Evolutionary conservation across 345 rosid species (phyloP).

Genomic region (Clarkia xantiana): DNA sequence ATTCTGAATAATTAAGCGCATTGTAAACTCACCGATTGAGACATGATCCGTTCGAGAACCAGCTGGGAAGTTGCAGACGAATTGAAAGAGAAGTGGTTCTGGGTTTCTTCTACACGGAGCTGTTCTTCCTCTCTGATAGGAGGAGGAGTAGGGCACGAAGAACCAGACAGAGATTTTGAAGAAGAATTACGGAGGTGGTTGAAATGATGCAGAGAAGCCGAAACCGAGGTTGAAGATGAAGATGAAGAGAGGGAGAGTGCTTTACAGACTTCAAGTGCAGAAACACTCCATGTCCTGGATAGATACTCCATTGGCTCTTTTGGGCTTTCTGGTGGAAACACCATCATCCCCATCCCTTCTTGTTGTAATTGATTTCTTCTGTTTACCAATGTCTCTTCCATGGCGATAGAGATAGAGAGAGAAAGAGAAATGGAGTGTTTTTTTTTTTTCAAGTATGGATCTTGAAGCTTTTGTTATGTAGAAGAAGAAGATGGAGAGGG

Average conservation of each 20-base stretch:
- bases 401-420: not conserved
- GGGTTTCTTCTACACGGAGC: conserved; percentile 12
- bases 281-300: conserved; percentile 76
- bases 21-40: conserved; percentile 48
- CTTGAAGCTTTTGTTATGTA: no score
- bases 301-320: conserved; percentile 86
- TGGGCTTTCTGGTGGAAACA: conserved; percentile 10
- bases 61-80: conserved; percentile 79
- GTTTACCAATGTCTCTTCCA: conserved; percentile 1
- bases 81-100: conserved; percentile 45
- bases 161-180: conserved; percentile 20
- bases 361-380: not conserved
- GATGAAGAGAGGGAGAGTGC: conserved; percentile 31
- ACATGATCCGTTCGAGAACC: conserved; percentile 91
- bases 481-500: no score
- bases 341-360: not conserved
- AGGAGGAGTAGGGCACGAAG: conserved; percentile 34
- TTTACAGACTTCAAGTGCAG: conserved; percentile 74
- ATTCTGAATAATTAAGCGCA: no score
- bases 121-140: conserved; percentile 45
- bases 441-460: no score
- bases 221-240: conserved; percentile 11
- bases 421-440: no score
- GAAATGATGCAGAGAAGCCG: not conserved
- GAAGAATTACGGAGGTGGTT: conserved; percentile 5